Percentiles rank a stretch among this genome's conserved stretches.
phyloP scores from a whole-genome alignment of 352 stramenopile species.

The Synura sp. region DNA sequence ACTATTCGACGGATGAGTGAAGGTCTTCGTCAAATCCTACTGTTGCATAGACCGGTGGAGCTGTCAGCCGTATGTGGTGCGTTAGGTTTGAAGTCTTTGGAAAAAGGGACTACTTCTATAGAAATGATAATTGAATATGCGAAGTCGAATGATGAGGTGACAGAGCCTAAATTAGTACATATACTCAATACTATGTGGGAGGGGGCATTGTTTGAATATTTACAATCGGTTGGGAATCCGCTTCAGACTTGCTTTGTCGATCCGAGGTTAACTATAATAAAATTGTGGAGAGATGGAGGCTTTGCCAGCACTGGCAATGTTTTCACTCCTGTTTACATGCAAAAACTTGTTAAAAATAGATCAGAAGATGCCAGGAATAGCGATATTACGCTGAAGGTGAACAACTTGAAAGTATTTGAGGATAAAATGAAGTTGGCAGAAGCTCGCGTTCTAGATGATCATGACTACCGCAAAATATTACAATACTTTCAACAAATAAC shows the following conservation, averaged over 20 bases:
- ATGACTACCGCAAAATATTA: conserved; percentile 2
- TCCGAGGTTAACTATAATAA: background rate
- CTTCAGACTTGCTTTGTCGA: background rate
- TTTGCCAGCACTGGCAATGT: background rate
- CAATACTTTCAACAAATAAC: background rate
- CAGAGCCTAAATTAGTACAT: background rate
- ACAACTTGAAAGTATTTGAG: background rate
- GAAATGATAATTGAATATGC: background rate
- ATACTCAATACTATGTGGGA: background rate
- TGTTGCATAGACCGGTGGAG: background rate
- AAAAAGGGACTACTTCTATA: background rate
- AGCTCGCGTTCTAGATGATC: background rate
- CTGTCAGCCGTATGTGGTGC: conserved; percentile 14
- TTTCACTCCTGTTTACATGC: conserved; percentile 12
- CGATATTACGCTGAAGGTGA: too few species aligned
- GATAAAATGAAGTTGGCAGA: background rate
- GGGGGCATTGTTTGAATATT: conserved; percentile 2
- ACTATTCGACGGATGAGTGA: background rate
- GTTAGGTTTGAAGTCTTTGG: background rate
- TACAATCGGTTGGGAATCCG: conserved; percentile 10
- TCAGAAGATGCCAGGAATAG: too few species aligned
- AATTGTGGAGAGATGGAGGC: background rate
- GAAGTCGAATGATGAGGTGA: background rate
- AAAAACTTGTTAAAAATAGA: background rate
- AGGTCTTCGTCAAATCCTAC: background rate